Conservation (phyloP, 2,329 filamentous ascomycete genomes). For the Colletotrichum tropicicola region DNA sequence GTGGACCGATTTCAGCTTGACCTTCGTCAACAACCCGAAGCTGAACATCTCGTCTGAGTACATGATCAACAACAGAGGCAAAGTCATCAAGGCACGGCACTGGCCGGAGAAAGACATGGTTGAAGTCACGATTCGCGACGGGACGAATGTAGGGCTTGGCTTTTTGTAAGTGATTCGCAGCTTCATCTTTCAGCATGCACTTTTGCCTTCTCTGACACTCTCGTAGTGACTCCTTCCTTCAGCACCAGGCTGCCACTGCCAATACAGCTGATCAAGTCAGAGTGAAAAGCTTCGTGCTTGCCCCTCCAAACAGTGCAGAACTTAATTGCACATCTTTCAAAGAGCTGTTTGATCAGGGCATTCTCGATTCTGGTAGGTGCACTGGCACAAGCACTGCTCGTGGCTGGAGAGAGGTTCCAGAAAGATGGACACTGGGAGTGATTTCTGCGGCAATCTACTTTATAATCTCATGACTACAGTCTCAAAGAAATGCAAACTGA, state of each 20-base stretch:
- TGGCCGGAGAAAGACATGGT: background rate
- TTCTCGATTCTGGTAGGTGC: background rate
- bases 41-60: background rate
- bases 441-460: too few relatives aligned
- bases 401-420: background rate
- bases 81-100: background rate
- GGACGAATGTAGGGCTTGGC: background rate
- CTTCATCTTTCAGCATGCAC: background rate
- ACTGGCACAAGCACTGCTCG: background rate
- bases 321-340: background rate
- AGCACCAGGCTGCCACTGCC: background rate
- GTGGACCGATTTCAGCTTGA: background rate
- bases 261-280: background rate
- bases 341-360: background rate
- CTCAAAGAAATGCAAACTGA: too few relatives aligned
- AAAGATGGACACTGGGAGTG: background rate
- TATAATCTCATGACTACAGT: too few relatives aligned
- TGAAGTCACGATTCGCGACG: background rate
- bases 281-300: background rate
- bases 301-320: background rate
- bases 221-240: background rate
- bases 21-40: background rate
- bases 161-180: background rate
- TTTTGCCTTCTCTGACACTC: background rate
- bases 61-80: background rate